Evolutionary conservation across 371 early-diverging fungal genomes (phyloP), one percentile per base, ranked within the genome.

Genomic region (Umbelopsis sp.): DNA sequence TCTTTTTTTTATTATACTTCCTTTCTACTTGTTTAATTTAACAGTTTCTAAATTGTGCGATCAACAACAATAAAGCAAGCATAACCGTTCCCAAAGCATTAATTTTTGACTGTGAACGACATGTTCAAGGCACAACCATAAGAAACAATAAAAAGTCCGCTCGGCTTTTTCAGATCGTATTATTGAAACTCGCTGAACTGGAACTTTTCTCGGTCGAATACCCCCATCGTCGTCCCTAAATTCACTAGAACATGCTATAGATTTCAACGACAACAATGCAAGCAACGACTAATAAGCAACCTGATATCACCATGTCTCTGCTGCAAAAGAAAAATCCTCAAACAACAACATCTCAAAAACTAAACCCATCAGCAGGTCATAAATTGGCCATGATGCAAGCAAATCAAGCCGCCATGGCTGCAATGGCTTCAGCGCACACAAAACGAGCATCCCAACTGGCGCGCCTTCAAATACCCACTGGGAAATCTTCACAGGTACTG

Each of bases 351-450:
- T 35, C 29, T 35, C 57, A 57, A 29, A 57, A 57, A 57, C 2
- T 29, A 29, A 57, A 57, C 57, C 57, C 57, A 57, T 57, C 57
- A 18, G 57, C 57, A 12, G 32, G 35, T 18, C 57, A 57, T 35
- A 57, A 57, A 35, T 35, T 83, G 76, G 76, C 80, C 5, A 78
- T 76, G 65, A 67, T 79, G 38, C 79, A 78, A 63, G 76, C 77
- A 38, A 76, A 80, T 57, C 83, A 80, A 67, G 73, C 67, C 29
- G 73, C 74, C 22, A 73, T 80, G n/a, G 68, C 76, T 38, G 79
- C 79, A 73, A 48, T 82, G 72, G 80, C 81, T 20, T 76, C 80
- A 52, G 69, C 69, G 11, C 83, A 83, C 63, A 72, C 83, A 25
- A 77, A 70, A 51, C 77, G 79, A 68, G 81, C 74, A 44, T 70